Percentiles rank a stretch among this genome's conserved stretches.
phyloP scores from a whole-genome alignment of 208 protist species.

The Leishmania tropica region DNA sequence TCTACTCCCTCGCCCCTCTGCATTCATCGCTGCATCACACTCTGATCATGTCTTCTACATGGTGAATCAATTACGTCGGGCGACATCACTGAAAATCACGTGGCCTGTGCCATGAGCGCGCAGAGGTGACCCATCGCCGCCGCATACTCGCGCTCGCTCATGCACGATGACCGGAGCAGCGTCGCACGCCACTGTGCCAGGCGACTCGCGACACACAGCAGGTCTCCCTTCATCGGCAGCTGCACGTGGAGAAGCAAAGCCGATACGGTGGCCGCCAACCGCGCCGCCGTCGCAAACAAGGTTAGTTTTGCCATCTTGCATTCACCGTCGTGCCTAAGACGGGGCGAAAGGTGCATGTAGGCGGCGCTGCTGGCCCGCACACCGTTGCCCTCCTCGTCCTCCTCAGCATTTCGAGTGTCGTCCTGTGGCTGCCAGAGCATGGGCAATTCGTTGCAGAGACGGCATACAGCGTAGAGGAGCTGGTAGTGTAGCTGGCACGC shows the following conservation, averaged over 20 bases:
- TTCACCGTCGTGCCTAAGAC: not conserved
- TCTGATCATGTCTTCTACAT: not conserved
- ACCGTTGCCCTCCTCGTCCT: not conserved
- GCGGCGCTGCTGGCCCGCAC: not conserved
- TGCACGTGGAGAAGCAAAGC: slow-evolving; percentile 33
- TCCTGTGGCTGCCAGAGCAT: not conserved
- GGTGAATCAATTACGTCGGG: not conserved
- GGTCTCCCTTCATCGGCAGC: slow-evolving; percentile 51
- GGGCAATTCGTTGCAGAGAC: slow-evolving; percentile 33
- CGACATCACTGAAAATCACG: slow-evolving; percentile 1
- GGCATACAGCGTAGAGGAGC: slow-evolving; percentile 41
- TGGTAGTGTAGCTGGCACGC: slow-evolving; percentile 32
- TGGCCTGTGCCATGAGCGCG: slow-evolving; percentile 39
- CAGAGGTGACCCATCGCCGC: slow-evolving; percentile 30
- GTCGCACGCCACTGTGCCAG: slow-evolving; percentile 24
- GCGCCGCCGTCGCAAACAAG: slow-evolving; percentile 17
- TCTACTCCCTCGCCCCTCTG: not conserved
- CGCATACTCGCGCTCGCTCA: slow-evolving; percentile 35
- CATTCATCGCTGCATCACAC: not conserved
- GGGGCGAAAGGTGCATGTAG: not conserved
- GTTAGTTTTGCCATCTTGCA: not conserved
- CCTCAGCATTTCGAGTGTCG: not conserved
- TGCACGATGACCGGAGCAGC: slow-evolving; percentile 7
- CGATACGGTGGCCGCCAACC: slow-evolving; percentile 33
- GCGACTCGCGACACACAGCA: slow-evolving; percentile 48